Base-by-base conservation (phyloP, 345 rosid genomes). In the Orychophragmus violaceus region DNA sequence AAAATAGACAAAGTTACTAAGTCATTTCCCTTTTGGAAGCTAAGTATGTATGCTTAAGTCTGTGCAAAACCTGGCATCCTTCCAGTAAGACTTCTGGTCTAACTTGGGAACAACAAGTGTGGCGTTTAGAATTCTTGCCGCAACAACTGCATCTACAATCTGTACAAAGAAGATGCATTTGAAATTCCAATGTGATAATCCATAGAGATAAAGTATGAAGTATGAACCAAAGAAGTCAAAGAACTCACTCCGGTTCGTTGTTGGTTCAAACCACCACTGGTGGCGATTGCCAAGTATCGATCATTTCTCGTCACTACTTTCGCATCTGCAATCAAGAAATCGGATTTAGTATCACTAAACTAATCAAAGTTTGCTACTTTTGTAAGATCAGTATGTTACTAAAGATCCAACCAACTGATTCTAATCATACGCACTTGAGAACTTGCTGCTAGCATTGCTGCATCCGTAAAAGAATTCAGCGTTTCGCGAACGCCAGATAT, bases 91-190 rank as follows among this genome's bases (percentile, higher is more conserved):
- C 62, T 94, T 94, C 72, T 84, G 91, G 79, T 94, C 99, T 66
- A 94, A 84, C 82, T 89, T 88, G 1, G 99, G 99, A 68, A 91
- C 87, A 71, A 91, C 95, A 79, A 94, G 99, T 48, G 99, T 88
- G 35, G 93, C 97, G 79, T 94, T 94, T 46, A 94, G 67, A 77
- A 94, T 88, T 5, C 96, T 84, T 14, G 99, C 96, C 66, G 97
- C 99, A 74, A 87, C 99, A 81, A 94, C 97, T 64, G 99, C 90
- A 82, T 94, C 99, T 17, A 87, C 84, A 62, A 94, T 94, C 99
- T 94, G 85, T 42, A 69, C 36, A 29, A 30, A 10, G 22, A 45
- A 28, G 46, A 17, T 56, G n/a, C n/a, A n/a, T n/a, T n/a, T n/a
- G n/a, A n/a, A 42, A 18, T 53, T 37, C 18, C 8, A n/a, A 37